A percentile compares a stretch with the other conserved stretches of the same genome.
These are phyloP conservation scores for Glycine tomentella DNA, from an alignment of 306 rosid genomes.

Conservation along the genomic window DNA sequence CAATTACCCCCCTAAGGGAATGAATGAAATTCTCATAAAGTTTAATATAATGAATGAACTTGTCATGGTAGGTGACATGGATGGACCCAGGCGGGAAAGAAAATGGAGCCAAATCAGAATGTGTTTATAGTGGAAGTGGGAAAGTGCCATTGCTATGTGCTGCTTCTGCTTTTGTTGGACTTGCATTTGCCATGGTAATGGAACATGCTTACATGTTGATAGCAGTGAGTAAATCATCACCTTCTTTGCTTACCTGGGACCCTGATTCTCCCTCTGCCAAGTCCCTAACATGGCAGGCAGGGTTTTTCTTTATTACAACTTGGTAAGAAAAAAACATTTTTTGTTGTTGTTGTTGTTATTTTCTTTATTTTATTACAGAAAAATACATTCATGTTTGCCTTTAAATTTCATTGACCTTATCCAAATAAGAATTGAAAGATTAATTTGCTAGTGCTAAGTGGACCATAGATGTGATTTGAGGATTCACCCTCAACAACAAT, in stretches of 20 bases:
- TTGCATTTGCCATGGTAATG: slow-evolving; percentile 71
- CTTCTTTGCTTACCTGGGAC: slow-evolving; percentile 65
- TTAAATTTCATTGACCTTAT: neutral
- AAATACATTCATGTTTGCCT: neutral
- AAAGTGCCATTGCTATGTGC: slow-evolving; percentile 78
- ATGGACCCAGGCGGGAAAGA: slow-evolving; percentile 45
- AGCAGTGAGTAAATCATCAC: slow-evolving; percentile 75
- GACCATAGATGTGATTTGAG: neutral
- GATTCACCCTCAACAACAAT: slow-evolving; percentile 5
- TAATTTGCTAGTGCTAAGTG: neutral
- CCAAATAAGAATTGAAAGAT: too few species aligned
- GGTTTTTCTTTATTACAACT: slow-evolving; percentile 76
- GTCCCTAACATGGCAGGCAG: slow-evolving; percentile 74
- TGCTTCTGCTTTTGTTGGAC: slow-evolving; percentile 75
- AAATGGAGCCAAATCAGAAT: slow-evolving; percentile 56
- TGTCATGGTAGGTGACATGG: slow-evolving; percentile 69
- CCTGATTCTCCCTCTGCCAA: slow-evolving; percentile 65
- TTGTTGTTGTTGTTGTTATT: neutral
- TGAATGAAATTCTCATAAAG: neutral
- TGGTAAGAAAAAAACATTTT: slow-evolving; percentile 59
- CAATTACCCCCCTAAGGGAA: too few species aligned
- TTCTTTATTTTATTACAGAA: too few species aligned
- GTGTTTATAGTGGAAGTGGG: slow-evolving; percentile 82
- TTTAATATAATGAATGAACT: neutral
- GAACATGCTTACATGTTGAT: slow-evolving; percentile 75